Evolutionary conservation across 2,329 filamentous ascomycete species (phyloP).

Genomic region (Aureobasidium sp.): DNA sequence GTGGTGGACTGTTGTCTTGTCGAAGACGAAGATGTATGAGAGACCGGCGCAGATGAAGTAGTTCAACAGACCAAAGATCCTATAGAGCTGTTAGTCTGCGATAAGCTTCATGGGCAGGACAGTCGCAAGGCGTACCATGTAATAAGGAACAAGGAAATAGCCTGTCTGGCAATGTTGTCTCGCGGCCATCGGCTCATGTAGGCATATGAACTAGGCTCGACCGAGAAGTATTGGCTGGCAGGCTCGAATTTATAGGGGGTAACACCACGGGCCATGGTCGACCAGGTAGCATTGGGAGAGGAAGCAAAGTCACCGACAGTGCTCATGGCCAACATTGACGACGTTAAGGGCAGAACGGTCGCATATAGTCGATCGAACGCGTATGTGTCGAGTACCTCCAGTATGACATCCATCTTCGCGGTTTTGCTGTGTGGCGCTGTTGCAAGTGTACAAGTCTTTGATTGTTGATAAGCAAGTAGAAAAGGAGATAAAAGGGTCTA

Average conservation of each 20-base stretch:
- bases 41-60: constrained; percentile 81
- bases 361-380: constrained; percentile 76
- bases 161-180: constrained; percentile 71
- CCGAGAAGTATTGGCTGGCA: constrained; percentile 59
- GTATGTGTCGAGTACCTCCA: constrained; percentile 78
- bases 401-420: constrained; percentile 73
- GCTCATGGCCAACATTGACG: constrained; percentile 48
- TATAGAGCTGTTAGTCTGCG: constrained; percentile 34
- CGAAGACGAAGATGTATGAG: constrained; percentile 85
- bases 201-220: constrained; percentile 67
- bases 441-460: not conserved
- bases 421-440: constrained; percentile 24
- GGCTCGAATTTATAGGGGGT: constrained; percentile 62
- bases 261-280: constrained; percentile 38
- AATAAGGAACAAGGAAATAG: constrained; percentile 69
- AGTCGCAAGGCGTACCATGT: constrained; percentile 58
- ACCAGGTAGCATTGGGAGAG: constrained; percentile 51
- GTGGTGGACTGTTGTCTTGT: constrained; percentile 81
- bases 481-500: not conserved
- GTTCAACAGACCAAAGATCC: constrained; percentile 75
- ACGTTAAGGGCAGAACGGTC: constrained; percentile 53
- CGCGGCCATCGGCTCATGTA: constrained; percentile 71
- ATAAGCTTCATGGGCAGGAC: not conserved
- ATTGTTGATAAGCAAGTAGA: not conserved
- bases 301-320: constrained; percentile 41